Conservation (phyloP, 1,284 basidiomycete species). For the Austroboletus novae-zelandiae region DNA sequence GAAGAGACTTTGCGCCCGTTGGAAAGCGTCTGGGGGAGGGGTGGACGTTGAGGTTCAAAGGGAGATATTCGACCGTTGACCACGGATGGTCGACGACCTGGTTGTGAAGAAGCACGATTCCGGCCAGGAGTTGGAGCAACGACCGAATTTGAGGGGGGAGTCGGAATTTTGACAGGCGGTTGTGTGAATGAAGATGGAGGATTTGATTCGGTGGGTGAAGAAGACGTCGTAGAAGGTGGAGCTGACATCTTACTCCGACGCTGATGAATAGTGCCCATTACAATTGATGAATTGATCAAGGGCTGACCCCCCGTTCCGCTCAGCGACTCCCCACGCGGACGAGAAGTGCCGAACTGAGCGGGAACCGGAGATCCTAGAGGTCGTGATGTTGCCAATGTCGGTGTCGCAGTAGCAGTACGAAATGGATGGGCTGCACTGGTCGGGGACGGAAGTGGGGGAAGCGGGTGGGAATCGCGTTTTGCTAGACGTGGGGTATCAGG, state of each 20-base stretch:
- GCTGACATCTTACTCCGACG: slow-evolving; percentile 63
- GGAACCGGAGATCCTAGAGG: slow-evolving; percentile 43
- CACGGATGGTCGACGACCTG: slow-evolving; percentile 61
- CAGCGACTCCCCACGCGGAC: slow-evolving; percentile 45
- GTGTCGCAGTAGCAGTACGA: slow-evolving; percentile 30
- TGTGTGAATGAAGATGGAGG: slow-evolving; percentile 44
- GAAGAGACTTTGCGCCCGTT: slow-evolving; percentile 60
- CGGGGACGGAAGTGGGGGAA: slow-evolving; percentile 64
- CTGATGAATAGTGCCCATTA: slow-evolving; percentile 65
- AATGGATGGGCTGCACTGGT: slow-evolving; percentile 27
- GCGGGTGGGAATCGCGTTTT: slow-evolving; percentile 57
- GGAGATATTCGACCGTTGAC: slow-evolving; percentile 47
- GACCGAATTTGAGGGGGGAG: slow-evolving; percentile 41
- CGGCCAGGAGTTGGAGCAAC: slow-evolving; percentile 39
- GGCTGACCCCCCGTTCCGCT: slow-evolving; percentile 30
- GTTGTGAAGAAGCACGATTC: slow-evolving; percentile 65
- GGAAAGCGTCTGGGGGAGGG: slow-evolving; percentile 41
- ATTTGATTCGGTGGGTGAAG: slow-evolving; percentile 60
- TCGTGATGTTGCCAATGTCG: slow-evolving; percentile 31
- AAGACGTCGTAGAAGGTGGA: slow-evolving; percentile 46
- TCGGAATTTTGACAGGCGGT: slow-evolving; percentile 38
- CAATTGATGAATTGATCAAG: slow-evolving; percentile 58
- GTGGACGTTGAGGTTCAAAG: slow-evolving; percentile 45
- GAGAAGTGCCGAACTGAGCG: slow-evolving; percentile 39
- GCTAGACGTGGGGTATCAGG: slow-evolving; percentile 38